Evolutionary conservation across 805 yeast species (phyloP), one percentile per base, ranked within the genome.

Genomic region (Pichia gijzeniarum): DNA sequence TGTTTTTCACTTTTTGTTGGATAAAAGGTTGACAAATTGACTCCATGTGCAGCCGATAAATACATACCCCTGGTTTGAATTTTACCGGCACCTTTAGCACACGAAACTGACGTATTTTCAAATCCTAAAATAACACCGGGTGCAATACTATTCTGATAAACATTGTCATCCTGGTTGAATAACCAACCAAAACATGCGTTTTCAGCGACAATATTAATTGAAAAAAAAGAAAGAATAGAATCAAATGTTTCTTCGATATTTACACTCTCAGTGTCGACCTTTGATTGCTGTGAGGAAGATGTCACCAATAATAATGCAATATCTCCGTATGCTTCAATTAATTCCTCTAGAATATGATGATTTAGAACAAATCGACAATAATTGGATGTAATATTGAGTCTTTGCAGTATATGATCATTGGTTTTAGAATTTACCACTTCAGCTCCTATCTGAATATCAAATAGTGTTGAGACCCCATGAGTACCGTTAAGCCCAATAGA

Each of bases 61-160:
- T 78, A 88, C 3, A 87, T 84, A 38, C 81, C 85, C 42, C 76
- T 69, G 46, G 87, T 66, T 0, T 88, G 76, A 34, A 87, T 67
- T 50, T 81, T 80, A 2, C 95, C 95, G 35, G 77, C 62, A 8
- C 69, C 69, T 16, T 76, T 74, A 38, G 80, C 81, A 19, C 81
- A 73, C 0, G 80, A 76, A 1, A 87, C 79, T 50, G 80, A 84
- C 18, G 87, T 75, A 16, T 80, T 67, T 51, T 85, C 87, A 45
- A 84, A 86, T 0, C 97, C 97, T 27, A 79, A 49, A 33, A 85
- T 80, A n/a, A 87, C 57, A 10, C 96, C 96, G 0, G 88, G 88
- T 18, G 40, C 43, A 20, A 39, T 14, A 5, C 8, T 25, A 7
- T 22, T 21, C 22, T 46, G 43, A 14, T 35, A 34, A 5, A 35